Base-by-base conservation (phyloP, 192 early-diverging fungal genomes). In the Pilaira anomala region DNA sequence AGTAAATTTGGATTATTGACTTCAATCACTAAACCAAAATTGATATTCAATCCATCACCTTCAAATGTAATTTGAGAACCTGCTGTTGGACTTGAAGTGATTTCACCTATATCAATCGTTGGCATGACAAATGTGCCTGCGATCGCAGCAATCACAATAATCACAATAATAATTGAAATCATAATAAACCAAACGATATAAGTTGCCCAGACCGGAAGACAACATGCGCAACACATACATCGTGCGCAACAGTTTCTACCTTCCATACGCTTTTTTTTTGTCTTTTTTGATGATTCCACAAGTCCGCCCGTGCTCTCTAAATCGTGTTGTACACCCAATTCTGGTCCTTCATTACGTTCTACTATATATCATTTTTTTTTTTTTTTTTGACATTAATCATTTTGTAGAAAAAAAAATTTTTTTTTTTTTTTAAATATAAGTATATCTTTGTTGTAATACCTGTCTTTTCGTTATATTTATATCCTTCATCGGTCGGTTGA, bases 1-100 rank as follows among this genome's bases (percentile, higher is more conserved):
- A 78, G 30, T 12, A 77, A 62, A 62, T 80, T 80, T 22, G 76
- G 73, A 48, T 78, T 80, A 8, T 51, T 53, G 63, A 76, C 71
- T 18, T 67, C 42, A 41, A 80, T 69, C 36, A 68, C 50, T 16
- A 72, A 40, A 6, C 51, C 58, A 25, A 78, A 60, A 13, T 66
- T 72, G 42, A 80, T 70, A 3, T 45, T 28, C n/a, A 77, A 62
- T 5, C 62, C 67, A 25, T 69, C 52, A 12, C 50, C 53, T 11
- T 62, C 72, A 13, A 73, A 54, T 33, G 64, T 24, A 14, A 62
- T 71, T 41, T 7, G 2, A 3, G 63, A 71, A 45, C 28, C 48
- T 7, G 48, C 65, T 40, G 1, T 50, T 9, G 48, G 24, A 19
- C 44, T 68, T 19, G 39, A 16, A 2, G 61, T 46, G 44, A 71